Conservation (phyloP, 192 early-diverging fungal species). For the Umbelopsis vinacea region DNA sequence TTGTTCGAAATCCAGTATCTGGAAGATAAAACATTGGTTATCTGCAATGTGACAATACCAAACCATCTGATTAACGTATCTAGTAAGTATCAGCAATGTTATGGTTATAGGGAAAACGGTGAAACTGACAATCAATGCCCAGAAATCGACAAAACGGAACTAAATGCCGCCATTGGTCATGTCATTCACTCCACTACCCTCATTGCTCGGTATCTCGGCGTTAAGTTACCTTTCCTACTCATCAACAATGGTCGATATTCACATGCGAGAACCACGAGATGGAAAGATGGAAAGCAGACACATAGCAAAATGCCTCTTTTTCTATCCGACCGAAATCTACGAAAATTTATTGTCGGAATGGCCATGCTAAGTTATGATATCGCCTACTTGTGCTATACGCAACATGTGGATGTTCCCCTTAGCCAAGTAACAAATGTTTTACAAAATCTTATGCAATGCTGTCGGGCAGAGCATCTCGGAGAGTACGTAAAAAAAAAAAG, state of each 20-base stretch:
- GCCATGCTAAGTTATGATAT: constrained; percentile 62
- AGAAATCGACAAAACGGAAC: constrained; percentile 41
- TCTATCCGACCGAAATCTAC: constrained; percentile 46
- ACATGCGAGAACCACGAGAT: constrained; percentile 1
- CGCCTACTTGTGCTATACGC: constrained; percentile 61
- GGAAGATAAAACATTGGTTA: constrained; percentile 26
- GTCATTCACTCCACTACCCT: constrained; percentile 54
- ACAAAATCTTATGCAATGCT: constrained; percentile 52
- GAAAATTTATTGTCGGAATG: constrained; percentile 48
- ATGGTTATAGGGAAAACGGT: neutral
- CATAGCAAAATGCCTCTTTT: constrained; percentile 51
- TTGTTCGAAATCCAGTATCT: constrained; percentile 49
- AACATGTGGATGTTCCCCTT: constrained; percentile 54
- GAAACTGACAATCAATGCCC: neutral
- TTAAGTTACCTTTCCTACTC: constrained; percentile 53
- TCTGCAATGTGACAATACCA: constrained; percentile 30
- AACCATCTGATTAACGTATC: constrained; percentile 33
- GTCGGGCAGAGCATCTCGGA: constrained; percentile 50
- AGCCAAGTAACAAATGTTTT: constrained; percentile 53
- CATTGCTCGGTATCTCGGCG: constrained; percentile 54
- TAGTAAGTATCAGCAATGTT: constrained; percentile 19
- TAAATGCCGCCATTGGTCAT: constrained; percentile 59
- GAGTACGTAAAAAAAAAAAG: constrained; percentile 35
- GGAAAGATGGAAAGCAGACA: constrained; percentile 12
- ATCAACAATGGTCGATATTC: constrained; percentile 28